A percentile compares a stretch with the other conserved stretches of the same genome.
phyloP scores from a whole-genome alignment of 805 yeast genomes.

The Wickerhamomyces strasburgensis region DNA sequence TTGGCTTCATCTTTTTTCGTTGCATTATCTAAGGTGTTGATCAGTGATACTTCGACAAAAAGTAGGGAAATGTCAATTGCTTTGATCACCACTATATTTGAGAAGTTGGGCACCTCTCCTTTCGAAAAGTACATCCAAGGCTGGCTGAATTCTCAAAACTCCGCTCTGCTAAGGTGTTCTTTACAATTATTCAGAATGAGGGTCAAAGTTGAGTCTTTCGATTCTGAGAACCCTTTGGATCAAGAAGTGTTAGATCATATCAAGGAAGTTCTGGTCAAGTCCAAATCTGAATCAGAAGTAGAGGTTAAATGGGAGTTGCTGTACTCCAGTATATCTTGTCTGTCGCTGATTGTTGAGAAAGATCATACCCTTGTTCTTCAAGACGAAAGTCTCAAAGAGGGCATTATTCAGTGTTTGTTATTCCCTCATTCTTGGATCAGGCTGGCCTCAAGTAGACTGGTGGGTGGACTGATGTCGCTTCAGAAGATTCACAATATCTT shows the following conservation, averaged over 20 bases:
- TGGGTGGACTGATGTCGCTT: conserved; percentile 44
- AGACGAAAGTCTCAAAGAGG: conserved; percentile 32
- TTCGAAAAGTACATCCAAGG: conserved; percentile 38
- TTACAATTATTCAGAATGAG: conserved; percentile 64
- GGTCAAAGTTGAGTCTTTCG: conserved; percentile 31
- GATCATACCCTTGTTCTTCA: conserved; percentile 12
- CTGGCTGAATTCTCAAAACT: conserved; percentile 57
- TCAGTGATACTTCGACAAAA: conserved; percentile 69
- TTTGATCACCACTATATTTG: conserved; percentile 51
- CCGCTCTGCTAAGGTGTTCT: conserved; percentile 65
- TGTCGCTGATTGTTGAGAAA: conserved; percentile 38
- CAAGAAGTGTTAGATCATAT: conserved; percentile 32
- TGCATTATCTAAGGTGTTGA: conserved; percentile 69
- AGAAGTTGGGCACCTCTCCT: conserved; percentile 36
- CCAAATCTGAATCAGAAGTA: conserved; percentile 33
- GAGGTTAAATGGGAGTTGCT: conserved; percentile 72
- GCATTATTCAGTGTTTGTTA: conserved; percentile 50
- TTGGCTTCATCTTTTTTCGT: conserved; percentile 76
- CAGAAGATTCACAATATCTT: conserved; percentile 35
- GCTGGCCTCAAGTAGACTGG: conserved; percentile 54
- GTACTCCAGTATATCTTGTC: conserved; percentile 57
- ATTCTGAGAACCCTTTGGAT: conserved; percentile 43
- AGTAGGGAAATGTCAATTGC: conserved; percentile 82
- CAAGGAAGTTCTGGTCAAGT: conserved; percentile 30
- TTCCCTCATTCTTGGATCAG: conserved; percentile 95